Evolutionary conservation across 2,329 filamentous ascomycete species (phyloP), one percentile per base, ranked within the genome.

Genomic region (Sclerotinia subarctica): DNA sequence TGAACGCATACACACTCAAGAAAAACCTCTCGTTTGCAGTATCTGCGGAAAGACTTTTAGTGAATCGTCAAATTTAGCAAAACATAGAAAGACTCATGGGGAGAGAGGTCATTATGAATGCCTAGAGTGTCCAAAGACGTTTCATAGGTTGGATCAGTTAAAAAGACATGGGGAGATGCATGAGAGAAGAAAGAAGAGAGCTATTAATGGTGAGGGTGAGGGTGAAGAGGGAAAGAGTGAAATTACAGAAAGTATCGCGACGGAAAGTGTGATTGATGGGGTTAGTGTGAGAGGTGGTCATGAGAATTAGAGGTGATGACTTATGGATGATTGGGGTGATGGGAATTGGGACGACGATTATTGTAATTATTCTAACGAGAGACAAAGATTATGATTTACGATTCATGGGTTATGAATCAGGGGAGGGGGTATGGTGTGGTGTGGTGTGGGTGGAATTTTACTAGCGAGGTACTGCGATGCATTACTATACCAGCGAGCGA

Each of bases 31-130:
- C 0, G 77, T 80, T 56, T 90, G 87, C 70, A 82, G 85, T 1
- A 79, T 84, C 38, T 90, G 88, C 72, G 81, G 81, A 57, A 87
- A 86, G 73, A 78, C 78, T 13, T 90, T 90, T 74, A 83, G 85
- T 69, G 87, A 90, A 75, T 89, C 87, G 0, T 89, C 87, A 5
- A 90, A 90, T 72, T 78, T 90, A 24, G 86, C 87, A 63, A 90
- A 90, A 72, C 88, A 90, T 74, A 83, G 84, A 62, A 85, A 86
- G 70, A 90, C 83, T 10, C 87, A 90, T 72, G 83, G 84, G 19
- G 78, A 82, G 46, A 82, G 82, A 67, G 84, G 84, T 7, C 80
- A 81, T 47, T 83, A 83, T 73, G 78, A 79, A 32, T 89, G 87
- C 70, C 76, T 80, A 3, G 79, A 82, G 52, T 90, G 88, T 69